Evolutionary conservation across 768 basidiomycete species (phyloP).

Genomic region (Agaricus blazei): DNA sequence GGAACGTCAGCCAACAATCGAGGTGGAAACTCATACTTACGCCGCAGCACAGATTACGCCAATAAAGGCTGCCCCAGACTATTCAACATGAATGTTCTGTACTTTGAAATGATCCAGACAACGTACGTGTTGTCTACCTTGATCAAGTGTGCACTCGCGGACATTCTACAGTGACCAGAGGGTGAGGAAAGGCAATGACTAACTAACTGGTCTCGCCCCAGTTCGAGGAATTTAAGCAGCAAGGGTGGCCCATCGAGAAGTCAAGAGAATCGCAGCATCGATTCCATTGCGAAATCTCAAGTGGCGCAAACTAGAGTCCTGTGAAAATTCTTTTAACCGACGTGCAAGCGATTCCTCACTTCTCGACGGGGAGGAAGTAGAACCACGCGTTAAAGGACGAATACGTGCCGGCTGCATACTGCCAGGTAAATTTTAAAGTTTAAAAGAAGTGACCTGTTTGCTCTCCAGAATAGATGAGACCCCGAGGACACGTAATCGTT

Average conservation of each 20-base stretch:
- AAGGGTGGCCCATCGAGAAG: constrained; percentile 15
- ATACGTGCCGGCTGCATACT: not conserved
- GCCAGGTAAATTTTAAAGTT: not conserved
- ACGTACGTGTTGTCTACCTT: constrained; percentile 34
- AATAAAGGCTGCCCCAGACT: constrained; percentile 48
- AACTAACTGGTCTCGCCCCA: constrained; percentile 12
- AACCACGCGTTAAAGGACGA: not conserved
- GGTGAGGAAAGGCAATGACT: constrained; percentile 13
- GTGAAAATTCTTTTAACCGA: constrained; percentile 7
- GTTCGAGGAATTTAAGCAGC: constrained; percentile 22
- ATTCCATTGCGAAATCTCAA: not conserved
- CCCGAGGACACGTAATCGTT: constrained; percentile 5
- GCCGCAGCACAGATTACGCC: constrained; percentile 44
- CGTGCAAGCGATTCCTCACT: constrained; percentile 8
- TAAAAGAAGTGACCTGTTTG: not conserved
- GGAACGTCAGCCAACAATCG: not conserved
- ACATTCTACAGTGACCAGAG: constrained; percentile 15
- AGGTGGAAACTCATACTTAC: constrained; percentile 22
- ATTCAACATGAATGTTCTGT: not conserved
- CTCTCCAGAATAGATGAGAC: not conserved
- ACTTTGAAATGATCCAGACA: not conserved
- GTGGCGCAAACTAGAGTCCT: constrained; percentile 6
- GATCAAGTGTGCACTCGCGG: constrained; percentile 12
- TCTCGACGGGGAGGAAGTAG: constrained; percentile 8
- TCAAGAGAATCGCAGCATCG: constrained; percentile 10